Percentiles rank a stretch among this genome's conserved stretches.
Conservation (phyloP, 31 red algal genomes). For the Bonnemaisonia californica region DNA sequence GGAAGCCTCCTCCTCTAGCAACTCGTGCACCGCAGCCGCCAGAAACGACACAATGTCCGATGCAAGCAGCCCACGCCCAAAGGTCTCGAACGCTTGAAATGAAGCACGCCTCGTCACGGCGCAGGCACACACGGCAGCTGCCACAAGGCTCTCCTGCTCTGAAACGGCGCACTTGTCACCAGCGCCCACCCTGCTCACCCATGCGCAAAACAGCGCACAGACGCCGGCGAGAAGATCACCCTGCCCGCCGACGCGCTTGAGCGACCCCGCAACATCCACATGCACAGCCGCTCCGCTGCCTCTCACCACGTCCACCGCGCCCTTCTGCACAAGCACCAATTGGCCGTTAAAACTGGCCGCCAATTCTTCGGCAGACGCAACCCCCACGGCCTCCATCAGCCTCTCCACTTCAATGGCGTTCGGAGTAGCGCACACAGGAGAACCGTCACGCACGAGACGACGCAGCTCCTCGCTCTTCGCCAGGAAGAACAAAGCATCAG, state of each 20-base stretch:
- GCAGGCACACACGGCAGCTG: slow-evolving; percentile 32
- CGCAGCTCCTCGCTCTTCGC: slow-evolving; percentile 1
- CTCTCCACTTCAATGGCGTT: slow-evolving; percentile 72
- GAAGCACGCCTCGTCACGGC: slow-evolving; percentile 27
- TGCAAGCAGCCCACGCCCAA: slow-evolving; percentile 41
- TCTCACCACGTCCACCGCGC: slow-evolving; percentile 23
- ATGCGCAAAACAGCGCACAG: slow-evolving; percentile 41
- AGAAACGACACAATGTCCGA: slow-evolving; percentile 47
- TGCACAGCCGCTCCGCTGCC: neutral
- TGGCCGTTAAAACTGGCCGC: slow-evolving; percentile 2
- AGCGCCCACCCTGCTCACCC: slow-evolving; percentile 30
- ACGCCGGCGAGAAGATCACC: slow-evolving; percentile 87
- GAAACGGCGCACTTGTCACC: too few species aligned
- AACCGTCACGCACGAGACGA: neutral
- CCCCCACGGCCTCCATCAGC: slow-evolving; percentile 24
- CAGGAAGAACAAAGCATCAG: slow-evolving; percentile 82
- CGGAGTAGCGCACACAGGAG: slow-evolving; percentile 70
- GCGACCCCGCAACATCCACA: slow-evolving; percentile 25
- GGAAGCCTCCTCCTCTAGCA: neutral
- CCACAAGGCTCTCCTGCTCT: neutral
- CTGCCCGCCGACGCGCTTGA: slow-evolving; percentile 82
- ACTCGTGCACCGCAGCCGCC: slow-evolving; percentile 14
- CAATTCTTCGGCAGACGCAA: neutral
- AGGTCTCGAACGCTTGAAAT: slow-evolving; percentile 32
- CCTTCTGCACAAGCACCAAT: slow-evolving; percentile 75